These are phyloP conservation scores for Phytophthora europaea DNA, from an alignment of 352 stramenopile genomes.

Conservation along the genomic window DNA sequence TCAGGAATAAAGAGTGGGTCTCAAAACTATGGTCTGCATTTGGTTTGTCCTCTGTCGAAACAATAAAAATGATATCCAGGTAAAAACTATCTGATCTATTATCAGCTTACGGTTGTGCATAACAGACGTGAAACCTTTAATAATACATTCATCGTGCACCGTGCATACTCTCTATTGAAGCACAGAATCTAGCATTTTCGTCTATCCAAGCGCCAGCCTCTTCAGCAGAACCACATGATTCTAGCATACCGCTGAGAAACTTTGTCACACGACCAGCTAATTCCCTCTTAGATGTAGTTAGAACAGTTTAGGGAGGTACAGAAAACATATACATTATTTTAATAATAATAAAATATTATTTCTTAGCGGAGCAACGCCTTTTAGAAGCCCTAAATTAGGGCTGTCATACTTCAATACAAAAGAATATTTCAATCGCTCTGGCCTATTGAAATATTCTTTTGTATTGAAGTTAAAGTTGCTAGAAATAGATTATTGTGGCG, in stretches of 20 bases:
- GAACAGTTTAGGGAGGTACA: no score
- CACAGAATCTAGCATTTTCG: not conserved
- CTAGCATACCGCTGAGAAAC: not conserved
- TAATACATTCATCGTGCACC: not conserved
- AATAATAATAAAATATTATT: no score
- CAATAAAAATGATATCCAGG: not conserved
- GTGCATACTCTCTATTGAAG: not conserved
- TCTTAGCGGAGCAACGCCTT: no score
- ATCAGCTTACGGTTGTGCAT: not conserved
- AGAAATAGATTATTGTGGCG: no score
- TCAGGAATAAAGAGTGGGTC: not conserved
- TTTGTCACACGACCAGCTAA: no score
- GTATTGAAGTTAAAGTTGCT: no score
- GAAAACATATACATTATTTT: no score
- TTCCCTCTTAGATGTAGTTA: no score
- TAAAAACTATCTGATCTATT: not conserved
- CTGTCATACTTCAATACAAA: conserved; percentile 9
- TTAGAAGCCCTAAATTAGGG: no score
- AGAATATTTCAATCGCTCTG: no score
- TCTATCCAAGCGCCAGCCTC: not conserved
- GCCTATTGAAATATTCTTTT: no score
- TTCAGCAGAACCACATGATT: not conserved
- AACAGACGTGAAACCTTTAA: not conserved
- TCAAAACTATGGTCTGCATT: not conserved
- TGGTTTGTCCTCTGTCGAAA: not conserved